Conservation (phyloP, 2,329 filamentous ascomycete genomes). For the Thelonectria rubi region DNA sequence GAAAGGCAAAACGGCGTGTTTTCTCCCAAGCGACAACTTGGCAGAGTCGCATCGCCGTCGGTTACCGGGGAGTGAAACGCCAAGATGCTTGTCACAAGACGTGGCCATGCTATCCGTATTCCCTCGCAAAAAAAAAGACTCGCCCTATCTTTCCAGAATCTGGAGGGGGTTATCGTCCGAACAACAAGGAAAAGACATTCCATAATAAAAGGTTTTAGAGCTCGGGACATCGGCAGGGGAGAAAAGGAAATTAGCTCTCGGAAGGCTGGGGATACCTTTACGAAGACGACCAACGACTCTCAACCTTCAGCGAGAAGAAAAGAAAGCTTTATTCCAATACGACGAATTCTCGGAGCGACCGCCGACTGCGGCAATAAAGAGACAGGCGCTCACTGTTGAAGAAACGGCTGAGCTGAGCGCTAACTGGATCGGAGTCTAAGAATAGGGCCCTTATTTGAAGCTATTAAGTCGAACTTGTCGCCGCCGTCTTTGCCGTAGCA, state of each 20-base stretch:
- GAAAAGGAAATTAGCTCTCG: neutral
- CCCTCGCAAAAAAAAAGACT: neutral
- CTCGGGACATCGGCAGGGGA: neutral
- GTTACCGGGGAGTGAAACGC: neutral
- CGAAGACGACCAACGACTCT: neutral
- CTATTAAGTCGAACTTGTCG: neutral
- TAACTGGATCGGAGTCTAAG: neutral
- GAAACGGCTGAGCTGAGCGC: neutral
- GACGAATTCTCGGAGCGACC: neutral
- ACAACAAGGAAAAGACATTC: no score
- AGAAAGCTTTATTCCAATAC: neutral
- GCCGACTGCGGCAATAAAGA: neutral
- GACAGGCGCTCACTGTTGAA: neutral
- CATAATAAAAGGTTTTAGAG: neutral
- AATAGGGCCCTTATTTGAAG: neutral
- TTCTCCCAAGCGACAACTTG: neutral
- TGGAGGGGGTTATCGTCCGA: no score
- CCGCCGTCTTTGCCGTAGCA: conserved; percentile 1
- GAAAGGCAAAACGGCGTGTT: neutral
- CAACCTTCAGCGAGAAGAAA: neutral
- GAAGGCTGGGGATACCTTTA: neutral
- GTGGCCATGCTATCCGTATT: neutral
- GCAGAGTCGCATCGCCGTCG: neutral
- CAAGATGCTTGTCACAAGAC: neutral
- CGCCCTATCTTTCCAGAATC: no score